Base-by-base conservation (phyloP, 1,139 yeast species). In the Citeromyces hawaiiensis region DNA sequence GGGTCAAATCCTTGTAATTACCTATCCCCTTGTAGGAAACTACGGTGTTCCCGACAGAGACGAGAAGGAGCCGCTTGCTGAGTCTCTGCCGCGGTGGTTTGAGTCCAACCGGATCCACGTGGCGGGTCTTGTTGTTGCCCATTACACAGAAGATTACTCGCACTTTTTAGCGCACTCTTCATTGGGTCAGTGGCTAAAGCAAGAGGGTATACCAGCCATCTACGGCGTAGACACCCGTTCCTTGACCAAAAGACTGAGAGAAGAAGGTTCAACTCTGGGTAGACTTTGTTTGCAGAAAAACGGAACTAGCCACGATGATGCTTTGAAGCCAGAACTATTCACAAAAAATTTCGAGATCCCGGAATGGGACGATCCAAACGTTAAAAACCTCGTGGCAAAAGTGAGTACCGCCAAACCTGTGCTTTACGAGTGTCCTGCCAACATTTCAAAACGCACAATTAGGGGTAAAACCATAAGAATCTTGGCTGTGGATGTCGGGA, bases 151-250 rank as follows among this genome's bases (percentile, higher is more conserved):
- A 60, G 83, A 91, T 52, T 88, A 78, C 66, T 87, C 96, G 37
- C 99, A 93, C 59, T 86, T 69, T 64, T 73, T 93, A 56, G 98
- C 98, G 48, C 75, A 73, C 46, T 86, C 96, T 27, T 86, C 96
- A 34, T 73, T 93, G 49, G 96, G 95, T 44, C 72, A 75, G 53
- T 93, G 99, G 99, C 76, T 93, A 55, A 79, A 85, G 61, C 81
- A 79, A 55, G 83, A 91, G 64, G 83, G 83, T 49, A 70, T 93
- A 52, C 98, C 99, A 40, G 98, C 98, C 50, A 76, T 93, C 47
- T 93, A 88, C 55, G 99, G 96, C 63, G 91, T 93, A 49, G 99
- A 93, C 63, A 93, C 98, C 48, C 83, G 99, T 68, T 73, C 88
- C 40, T 71, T 93, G 55, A 93, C 98, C 52, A 88, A 91, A 65